A percentile compares a stretch with the other conserved stretches of the same genome.
Conservation (phyloP, 129 eudicot genomes). For the Solidago caesia region DNA sequence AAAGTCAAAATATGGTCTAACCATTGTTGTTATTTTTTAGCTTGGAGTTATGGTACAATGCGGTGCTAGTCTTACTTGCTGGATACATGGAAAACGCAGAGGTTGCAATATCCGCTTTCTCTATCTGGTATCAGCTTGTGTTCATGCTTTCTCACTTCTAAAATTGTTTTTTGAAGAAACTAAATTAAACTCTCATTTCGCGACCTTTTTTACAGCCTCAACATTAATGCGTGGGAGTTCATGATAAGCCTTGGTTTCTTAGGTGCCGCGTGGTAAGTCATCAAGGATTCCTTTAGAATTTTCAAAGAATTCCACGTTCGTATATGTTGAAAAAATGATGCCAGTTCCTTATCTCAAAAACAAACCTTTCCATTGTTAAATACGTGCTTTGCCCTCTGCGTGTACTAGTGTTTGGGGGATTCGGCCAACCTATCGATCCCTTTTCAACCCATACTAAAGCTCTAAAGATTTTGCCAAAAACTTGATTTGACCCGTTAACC, state of each 20-base stretch:
- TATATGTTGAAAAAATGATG: background rate
- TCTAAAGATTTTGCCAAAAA: background rate
- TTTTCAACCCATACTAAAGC: too few relatives aligned
- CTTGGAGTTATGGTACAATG: conserved; percentile 77
- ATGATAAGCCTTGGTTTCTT: conserved; percentile 72
- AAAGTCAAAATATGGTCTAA: background rate
- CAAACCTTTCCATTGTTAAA: background rate
- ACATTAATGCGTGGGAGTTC: conserved; percentile 60
- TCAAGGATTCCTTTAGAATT: background rate
- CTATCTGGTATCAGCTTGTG: conserved; percentile 50
- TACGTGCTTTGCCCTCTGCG: background rate
- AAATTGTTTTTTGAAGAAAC: background rate
- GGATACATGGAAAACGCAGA: conserved; percentile 73
- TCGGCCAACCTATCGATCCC: too few relatives aligned
- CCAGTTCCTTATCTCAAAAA: background rate
- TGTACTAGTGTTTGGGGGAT: background rate
- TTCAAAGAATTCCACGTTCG: background rate
- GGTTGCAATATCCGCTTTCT: conserved; percentile 75
- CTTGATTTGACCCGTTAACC: background rate
- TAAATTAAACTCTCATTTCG: background rate
- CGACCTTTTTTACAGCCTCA: conserved; percentile 47
- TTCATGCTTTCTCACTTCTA: conserved; percentile 1
- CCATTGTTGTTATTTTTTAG: conserved; percentile 31
- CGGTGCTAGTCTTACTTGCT: conserved; percentile 64
- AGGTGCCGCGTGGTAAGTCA: conserved; percentile 71